phyloP scores from a whole-genome alignment of 768 basidiomycete genomes.

The Boletus rubescentipes region DNA sequence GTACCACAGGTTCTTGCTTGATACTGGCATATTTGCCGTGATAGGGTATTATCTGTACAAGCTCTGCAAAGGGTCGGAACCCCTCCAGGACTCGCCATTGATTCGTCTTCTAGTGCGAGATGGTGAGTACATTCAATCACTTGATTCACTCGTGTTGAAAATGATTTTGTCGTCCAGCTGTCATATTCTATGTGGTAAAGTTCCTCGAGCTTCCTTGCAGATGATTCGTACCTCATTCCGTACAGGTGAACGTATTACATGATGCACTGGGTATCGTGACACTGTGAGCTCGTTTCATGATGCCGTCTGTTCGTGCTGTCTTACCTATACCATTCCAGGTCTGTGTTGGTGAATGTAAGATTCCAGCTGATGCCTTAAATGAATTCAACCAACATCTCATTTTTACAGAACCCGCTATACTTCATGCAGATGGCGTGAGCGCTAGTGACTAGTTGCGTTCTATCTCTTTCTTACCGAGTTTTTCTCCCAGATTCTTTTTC shows the following conservation, averaged over 20 bases:
- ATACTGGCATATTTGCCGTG: background rate
- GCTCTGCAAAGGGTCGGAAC: background rate
- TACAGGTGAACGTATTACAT: background rate
- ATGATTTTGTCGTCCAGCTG: background rate
- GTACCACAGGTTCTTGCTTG: background rate
- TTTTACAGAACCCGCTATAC: constrained; percentile 4
- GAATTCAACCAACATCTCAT: background rate
- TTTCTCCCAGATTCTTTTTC: background rate
- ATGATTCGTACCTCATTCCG: background rate
- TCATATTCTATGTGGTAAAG: constrained; percentile 2
- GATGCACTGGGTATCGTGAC: background rate
- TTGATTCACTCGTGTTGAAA: background rate
- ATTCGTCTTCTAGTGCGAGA: background rate
- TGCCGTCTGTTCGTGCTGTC: background rate
- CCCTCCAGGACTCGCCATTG: background rate
- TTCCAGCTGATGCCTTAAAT: background rate
- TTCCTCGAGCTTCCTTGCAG: background rate
- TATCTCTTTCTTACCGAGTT: background rate
- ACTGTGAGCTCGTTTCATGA: constrained; percentile 1
- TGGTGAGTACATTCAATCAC: constrained; percentile 3
- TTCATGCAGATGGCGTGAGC: background rate
- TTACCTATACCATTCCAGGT: background rate
- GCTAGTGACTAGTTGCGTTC: background rate
- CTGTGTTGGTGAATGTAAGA: background rate
- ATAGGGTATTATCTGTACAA: background rate